phyloP scores from a whole-genome alignment of 2,329 filamentous ascomycete genomes.

The Colletotrichum sp. region DNA sequence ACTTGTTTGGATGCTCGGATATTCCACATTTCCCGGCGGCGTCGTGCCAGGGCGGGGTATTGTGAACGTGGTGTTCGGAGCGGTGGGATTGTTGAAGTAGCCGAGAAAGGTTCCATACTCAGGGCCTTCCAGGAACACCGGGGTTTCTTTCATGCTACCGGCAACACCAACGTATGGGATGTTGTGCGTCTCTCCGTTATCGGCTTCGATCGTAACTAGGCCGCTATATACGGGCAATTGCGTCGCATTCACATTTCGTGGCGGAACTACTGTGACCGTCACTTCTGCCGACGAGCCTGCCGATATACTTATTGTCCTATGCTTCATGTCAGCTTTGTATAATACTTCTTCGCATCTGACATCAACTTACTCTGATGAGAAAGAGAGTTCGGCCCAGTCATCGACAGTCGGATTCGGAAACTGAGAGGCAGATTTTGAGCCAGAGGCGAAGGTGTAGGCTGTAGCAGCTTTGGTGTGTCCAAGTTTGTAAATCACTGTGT shows the following conservation, averaged over 20 bases:
- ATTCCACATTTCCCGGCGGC: background rate
- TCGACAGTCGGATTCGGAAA: constrained; percentile 24
- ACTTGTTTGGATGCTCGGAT: background rate
- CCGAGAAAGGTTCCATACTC: constrained; percentile 13
- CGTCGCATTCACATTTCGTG: constrained; percentile 27
- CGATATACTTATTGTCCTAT: constrained; percentile 26
- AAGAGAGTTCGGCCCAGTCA: constrained; percentile 19
- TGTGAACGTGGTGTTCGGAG: constrained; percentile 26
- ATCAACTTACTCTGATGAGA: constrained; percentile 2
- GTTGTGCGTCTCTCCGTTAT: constrained; percentile 37
- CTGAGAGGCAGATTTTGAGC: background rate
- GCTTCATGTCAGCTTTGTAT: background rate
- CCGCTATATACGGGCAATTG: constrained; percentile 47
- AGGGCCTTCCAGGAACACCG: background rate
- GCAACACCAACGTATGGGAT: constrained; percentile 44
- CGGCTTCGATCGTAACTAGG: constrained; percentile 42
- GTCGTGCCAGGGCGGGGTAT: constrained; percentile 21
- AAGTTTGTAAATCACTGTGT: constrained; percentile 39
- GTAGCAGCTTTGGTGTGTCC: constrained; percentile 38
- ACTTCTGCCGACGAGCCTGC: constrained; percentile 28
- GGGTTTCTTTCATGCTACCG: constrained; percentile 27
- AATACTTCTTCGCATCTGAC: background rate
- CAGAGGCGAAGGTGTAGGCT: constrained; percentile 36
- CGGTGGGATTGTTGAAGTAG: background rate
- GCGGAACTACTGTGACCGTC: constrained; percentile 31